Base-by-base conservation (phyloP, 1,284 basidiomycete genomes). In the Cryptococcus wingfieldii region DNA sequence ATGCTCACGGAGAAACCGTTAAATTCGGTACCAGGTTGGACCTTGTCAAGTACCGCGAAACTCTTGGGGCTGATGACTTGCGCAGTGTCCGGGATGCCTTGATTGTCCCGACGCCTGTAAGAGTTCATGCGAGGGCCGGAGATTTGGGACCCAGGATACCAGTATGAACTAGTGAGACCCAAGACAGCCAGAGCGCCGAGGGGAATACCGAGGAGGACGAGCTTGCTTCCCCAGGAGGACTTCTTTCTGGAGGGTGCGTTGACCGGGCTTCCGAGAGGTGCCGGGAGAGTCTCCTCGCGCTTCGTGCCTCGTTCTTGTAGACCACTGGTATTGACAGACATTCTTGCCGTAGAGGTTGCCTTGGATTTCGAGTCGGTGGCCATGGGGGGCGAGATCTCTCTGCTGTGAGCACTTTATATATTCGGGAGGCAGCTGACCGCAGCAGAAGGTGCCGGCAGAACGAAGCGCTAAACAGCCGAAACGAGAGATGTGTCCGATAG, bases 1-100 rank as follows among this genome's bases (percentile, higher is more conserved):
- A n/a, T 10, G 64, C 70, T 59, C 54, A 74, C 69, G 5, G 66
- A 63, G 2, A 51, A 54, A 3, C 61, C 64, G 46, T 72, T 67
- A 27, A 58, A 56, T 27, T 61, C 38, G 3, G 56, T 48, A 10
- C 67, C 61, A 3, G 66, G 65, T 42, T 54, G 60, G 7, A 73
- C 66, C 2, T 38, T 51, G 25, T 62, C 58, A 5, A 75, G 60
- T 3, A 65, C 68, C 6, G 64, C 66, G 25, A 68, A 69, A 44
- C 52, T 52, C 39, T 48, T 59, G 28, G 64, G 69, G 51, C 61
- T 58, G 49, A 75, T 68, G 9, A 63, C 46, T 52, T 72, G 70
- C 19, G 69, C 72, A 45, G 66, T 62, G 8, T 52, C 38, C 4
- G 71, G 68, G 10, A 56, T 47, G 41, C 23, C 46, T 12, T 18